Conservation (phyloP, 2,329 filamentous ascomycete genomes). For the Cercospora citrullina region DNA sequence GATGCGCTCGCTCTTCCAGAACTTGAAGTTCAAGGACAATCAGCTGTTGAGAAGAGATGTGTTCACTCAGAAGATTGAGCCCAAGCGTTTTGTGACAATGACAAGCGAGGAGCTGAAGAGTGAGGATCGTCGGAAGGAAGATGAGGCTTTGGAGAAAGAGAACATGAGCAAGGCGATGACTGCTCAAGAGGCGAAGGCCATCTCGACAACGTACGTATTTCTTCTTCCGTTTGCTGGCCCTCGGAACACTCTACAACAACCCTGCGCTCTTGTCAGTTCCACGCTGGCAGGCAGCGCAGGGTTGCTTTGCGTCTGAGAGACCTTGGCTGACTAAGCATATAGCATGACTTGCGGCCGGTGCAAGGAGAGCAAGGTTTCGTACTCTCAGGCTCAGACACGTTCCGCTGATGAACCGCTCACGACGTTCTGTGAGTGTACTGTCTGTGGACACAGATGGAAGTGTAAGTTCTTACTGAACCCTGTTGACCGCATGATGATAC, state of each 20-base stretch:
- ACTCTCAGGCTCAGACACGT: constrained; percentile 92
- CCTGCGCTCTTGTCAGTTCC: constrained; percentile 21
- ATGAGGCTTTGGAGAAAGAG: constrained; percentile 76
- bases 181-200: constrained; percentile 84
- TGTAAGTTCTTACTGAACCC: constrained; percentile 26
- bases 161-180: constrained; percentile 99
- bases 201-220: constrained; percentile 48
- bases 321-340: constrained; percentile 40
- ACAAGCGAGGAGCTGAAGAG: constrained; percentile 88
- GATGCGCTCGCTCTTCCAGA: constrained; percentile 89
- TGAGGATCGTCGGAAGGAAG: constrained; percentile 73
- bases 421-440: constrained; percentile 57
- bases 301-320: constrained; percentile 36
- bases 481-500: background rate
- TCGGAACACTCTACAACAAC: constrained; percentile 6
- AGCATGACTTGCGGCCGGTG: constrained; percentile 89
- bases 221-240: background rate
- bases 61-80: constrained; percentile 68
- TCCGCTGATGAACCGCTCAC: constrained; percentile 86
- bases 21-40: constrained; percentile 92
- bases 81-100: constrained; percentile 81
- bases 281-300: constrained; percentile 28
- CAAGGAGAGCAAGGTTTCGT: constrained; percentile 89
- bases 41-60: constrained; percentile 73
- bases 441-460: constrained; percentile 55